Percentiles rank a stretch among this genome's conserved stretches.
phyloP scores from a whole-genome alignment of 768 basidiomycete genomes.

The Hygrophorus russula region DNA sequence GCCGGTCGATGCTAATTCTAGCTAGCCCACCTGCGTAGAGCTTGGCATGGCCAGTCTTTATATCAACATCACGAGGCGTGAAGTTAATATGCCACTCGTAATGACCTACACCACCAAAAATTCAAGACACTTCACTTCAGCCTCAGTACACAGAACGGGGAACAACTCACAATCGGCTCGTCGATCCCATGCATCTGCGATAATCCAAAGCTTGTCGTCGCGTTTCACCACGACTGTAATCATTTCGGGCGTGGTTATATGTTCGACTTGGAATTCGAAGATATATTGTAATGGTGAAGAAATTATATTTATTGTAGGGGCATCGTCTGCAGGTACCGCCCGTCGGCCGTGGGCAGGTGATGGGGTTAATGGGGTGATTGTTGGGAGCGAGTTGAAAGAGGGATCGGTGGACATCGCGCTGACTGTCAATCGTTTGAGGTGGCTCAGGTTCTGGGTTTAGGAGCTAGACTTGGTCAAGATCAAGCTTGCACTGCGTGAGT shows the following conservation, averaged over 20 bases:
- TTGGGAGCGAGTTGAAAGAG: too few relatives aligned
- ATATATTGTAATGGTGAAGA: conserved; percentile 26
- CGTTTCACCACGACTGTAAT: conserved; percentile 51
- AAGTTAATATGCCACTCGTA: conserved; percentile 54
- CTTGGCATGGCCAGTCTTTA: conserved; percentile 38
- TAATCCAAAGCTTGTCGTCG: conserved; percentile 43
- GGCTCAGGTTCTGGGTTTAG: too few relatives aligned
- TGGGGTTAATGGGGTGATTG: too few relatives aligned
- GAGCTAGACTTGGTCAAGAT: too few relatives aligned
- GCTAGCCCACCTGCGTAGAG: conserved; percentile 35
- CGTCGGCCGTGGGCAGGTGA: too few relatives aligned
- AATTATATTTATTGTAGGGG: too few relatives aligned
- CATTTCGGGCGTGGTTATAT: conserved; percentile 41
- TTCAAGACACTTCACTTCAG: too few relatives aligned
- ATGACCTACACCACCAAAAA: conserved; percentile 29
- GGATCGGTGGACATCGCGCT: too few relatives aligned
- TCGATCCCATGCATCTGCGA: conserved; percentile 54
- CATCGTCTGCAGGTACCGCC: too few relatives aligned
- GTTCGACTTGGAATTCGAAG: conserved; percentile 39
- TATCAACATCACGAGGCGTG: conserved; percentile 41
- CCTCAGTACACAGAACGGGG: not conserved
- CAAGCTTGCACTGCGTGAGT: too few relatives aligned
- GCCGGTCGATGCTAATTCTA: conserved; percentile 32
- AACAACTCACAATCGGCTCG: conserved; percentile 43
- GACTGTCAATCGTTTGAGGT: too few relatives aligned